Conservation (phyloP, 192 early-diverging fungal genomes). For the Coemansia guatemalensis region DNA sequence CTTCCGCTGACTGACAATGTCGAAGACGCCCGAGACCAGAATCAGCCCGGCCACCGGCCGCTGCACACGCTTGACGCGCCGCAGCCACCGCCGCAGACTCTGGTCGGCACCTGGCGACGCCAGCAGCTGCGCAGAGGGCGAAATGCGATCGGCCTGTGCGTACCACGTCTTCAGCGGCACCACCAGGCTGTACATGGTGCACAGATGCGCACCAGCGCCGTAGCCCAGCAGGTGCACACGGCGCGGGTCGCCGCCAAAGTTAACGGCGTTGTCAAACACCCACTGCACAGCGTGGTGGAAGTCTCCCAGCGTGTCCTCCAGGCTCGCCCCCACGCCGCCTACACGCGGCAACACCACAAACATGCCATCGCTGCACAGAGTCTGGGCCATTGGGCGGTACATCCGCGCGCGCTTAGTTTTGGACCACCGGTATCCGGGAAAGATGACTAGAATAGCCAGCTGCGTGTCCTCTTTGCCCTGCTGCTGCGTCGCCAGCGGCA, state of each 20-base stretch:
- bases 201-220: constrained; percentile 53
- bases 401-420: constrained; percentile 49
- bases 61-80: constrained; percentile 26
- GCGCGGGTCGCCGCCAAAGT: constrained; percentile 48
- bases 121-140: constrained; percentile 43
- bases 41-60: constrained; percentile 48
- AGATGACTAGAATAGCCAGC: constrained; percentile 40
- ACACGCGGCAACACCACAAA: constrained; percentile 53
- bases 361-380: constrained; percentile 49
- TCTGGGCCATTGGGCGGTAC: constrained; percentile 56
- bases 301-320: constrained; percentile 39
- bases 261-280: constrained; percentile 46
- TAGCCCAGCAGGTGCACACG: constrained; percentile 49
- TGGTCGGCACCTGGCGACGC: constrained; percentile 31
- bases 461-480: constrained; percentile 11
- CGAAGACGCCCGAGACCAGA: constrained; percentile 51
- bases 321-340: constrained; percentile 30
- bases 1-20: constrained; percentile 42
- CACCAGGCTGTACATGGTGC: constrained; percentile 52
- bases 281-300: constrained; percentile 52
- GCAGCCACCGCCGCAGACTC: constrained; percentile 29
- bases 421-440: constrained; percentile 51
- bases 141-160: constrained; percentile 50
- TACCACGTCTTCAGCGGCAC: constrained; percentile 52
- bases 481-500: constrained; percentile 35